Evolutionary conservation across 2,329 filamentous ascomycete genomes (phyloP).

Genomic region (Colletotrichum tanaceti): DNA sequence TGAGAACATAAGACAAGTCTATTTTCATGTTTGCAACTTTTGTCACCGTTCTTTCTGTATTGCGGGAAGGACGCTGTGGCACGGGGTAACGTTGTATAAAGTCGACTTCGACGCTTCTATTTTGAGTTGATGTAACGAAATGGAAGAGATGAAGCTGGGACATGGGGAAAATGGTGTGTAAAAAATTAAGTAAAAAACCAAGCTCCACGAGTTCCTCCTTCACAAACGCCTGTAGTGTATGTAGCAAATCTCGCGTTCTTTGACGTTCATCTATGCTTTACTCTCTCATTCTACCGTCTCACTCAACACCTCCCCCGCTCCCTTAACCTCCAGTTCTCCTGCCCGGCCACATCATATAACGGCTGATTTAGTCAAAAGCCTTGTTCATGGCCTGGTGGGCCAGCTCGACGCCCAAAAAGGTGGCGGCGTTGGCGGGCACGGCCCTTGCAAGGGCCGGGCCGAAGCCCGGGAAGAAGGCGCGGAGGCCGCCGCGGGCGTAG

Average conservation of each 20-base stretch:
- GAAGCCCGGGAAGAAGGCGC: slow-evolving; percentile 97
- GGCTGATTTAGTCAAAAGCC: slow-evolving; percentile 63
- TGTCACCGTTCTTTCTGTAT: too few relatives aligned
- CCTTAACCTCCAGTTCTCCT: not conserved
- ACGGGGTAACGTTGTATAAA: not conserved
- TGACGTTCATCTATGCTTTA: not conserved
- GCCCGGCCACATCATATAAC: too few relatives aligned
- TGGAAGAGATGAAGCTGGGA: not conserved
- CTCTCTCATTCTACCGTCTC: not conserved
- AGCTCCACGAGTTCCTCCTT: slow-evolving; percentile 3
- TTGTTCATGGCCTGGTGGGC: slow-evolving; percentile 86
- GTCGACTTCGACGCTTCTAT: slow-evolving; percentile 3
- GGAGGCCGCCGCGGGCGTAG: slow-evolving; percentile 84
- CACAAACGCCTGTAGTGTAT: slow-evolving; percentile 7
- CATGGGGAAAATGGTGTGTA: not conserved
- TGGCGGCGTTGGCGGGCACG: slow-evolving; percentile 95
- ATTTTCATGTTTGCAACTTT: too few relatives aligned
- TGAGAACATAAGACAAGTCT: not conserved
- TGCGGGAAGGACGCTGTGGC: not conserved
- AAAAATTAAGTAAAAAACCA: not conserved
- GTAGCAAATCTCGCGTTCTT: not conserved
- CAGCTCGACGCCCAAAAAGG: slow-evolving; percentile 87
- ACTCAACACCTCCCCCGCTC: not conserved
- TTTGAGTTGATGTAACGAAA: slow-evolving; percentile 5
- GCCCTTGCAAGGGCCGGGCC: slow-evolving; percentile 92